phyloP scores from a whole-genome alignment of 192 early-diverging fungal species.

The Coemansia reversa region DNA sequence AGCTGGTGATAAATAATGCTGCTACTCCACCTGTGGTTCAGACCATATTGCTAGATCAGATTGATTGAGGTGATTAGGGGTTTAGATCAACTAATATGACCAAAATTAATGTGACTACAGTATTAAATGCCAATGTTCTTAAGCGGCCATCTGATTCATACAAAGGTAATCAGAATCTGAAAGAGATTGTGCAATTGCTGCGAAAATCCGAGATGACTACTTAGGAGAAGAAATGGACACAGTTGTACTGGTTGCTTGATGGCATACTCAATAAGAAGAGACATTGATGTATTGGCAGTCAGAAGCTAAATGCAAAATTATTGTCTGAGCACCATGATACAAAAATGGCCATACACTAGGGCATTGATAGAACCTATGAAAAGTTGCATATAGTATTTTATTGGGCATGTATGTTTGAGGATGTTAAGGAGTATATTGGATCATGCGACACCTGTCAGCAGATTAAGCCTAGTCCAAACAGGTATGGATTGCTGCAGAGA shows the following conservation, averaged over 20 bases:
- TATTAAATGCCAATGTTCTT: too few relatives aligned
- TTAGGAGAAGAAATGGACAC: too few relatives aligned
- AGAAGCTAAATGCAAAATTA: background rate
- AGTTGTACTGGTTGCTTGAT: background rate
- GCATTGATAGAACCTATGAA: slow-evolving; percentile 4
- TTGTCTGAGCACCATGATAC: slow-evolving; percentile 14
- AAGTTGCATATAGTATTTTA: slow-evolving; percentile 1
- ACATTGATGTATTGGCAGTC: background rate
- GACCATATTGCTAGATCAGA: too few relatives aligned
- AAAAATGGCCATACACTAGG: background rate
- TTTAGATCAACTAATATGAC: too few relatives aligned
- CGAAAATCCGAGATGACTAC: background rate
- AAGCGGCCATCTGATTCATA: too few relatives aligned
- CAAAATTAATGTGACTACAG: too few relatives aligned
- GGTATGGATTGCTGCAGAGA: too few relatives aligned
- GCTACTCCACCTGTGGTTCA: too few relatives aligned
- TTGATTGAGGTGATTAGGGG: too few relatives aligned
- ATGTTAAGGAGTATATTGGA: slow-evolving; percentile 2
- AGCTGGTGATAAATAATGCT: too few relatives aligned
- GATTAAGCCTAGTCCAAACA: background rate
- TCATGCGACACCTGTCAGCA: slow-evolving; percentile 15
- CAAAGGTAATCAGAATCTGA: too few relatives aligned
- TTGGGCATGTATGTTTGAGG: slow-evolving; percentile 8
- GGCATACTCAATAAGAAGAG: slow-evolving; percentile 3
- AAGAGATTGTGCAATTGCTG: too few relatives aligned